Base-by-base conservation (phyloP, 176 grass and related monocot species). In the Avena eriantha region DNA sequence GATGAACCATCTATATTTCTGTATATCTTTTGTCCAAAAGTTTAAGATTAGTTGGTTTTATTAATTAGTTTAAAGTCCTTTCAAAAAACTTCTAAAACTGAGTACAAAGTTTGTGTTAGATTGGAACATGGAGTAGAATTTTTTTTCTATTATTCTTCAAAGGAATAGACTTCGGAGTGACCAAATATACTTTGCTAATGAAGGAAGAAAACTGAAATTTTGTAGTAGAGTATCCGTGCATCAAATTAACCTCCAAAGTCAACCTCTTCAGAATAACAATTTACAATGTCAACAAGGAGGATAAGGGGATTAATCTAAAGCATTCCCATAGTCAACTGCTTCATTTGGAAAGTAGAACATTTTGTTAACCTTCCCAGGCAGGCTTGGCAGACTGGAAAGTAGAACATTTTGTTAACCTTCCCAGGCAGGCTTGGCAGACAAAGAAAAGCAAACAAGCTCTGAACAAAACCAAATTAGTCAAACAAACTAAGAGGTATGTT, bases 351-450 rank as follows among this genome's bases (percentile, higher is more conserved):
- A 72, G 7, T 60, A 41, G 3, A 7, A 22, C 14, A 70, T 9
- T 69, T 78, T 83, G 73, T 29, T 61, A 59, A 83, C n/a, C 35
- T 47, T 23, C 43, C 9, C 19, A n/a, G n/a, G n/a, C n/a, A n/a
- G n/a, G n/a, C n/a, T n/a, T n/a, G n/a, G n/a, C n/a, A n/a, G n/a
- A n/a, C 29, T 36, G 18, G 23, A 78, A 80, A 73, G 7, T 60
- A 43, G 3, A 8, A 23, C 14, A 70, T 9, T 69, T 78, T 83
- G 73, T 29, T 61, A 59, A 83, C n/a, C 35, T 47, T 23, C 43
- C 9, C 19, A 55, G 43, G 46, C 36, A 82, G 48, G 34, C 59
- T 56, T 15, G 36, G 60, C 17, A 86, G 18, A 13, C 66, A 59
- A 50, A 15, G 6, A 34, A 58, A 70, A 23, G 33, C 23, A 83